Evolutionary conservation across 2,329 filamentous ascomycete genomes (phyloP).

Genomic region (Kalaharituber pfeilii): DNA sequence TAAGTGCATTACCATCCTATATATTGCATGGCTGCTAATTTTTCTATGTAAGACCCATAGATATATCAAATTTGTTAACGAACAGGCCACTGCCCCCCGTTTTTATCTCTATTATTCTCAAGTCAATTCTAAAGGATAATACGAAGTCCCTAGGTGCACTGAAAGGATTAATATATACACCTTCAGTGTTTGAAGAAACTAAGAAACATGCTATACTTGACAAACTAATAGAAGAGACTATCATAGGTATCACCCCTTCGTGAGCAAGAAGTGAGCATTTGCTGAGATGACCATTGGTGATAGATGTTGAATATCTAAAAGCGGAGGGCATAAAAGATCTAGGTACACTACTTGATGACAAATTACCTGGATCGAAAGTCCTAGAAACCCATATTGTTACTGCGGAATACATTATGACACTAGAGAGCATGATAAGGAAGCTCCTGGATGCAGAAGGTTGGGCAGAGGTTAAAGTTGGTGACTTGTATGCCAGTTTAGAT

Average conservation of each 20-base stretch:
- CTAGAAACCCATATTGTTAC: conserved; percentile 14
- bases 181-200: conserved; percentile 10
- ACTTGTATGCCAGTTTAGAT: not conserved
- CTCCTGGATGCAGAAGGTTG: conserved; percentile 12
- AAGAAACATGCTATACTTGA: conserved; percentile 11
- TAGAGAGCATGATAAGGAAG: conserved; percentile 6
- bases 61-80: conserved; percentile 10
- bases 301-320: conserved; percentile 9
- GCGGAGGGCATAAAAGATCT: conserved; percentile 11
- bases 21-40: too few relatives aligned
- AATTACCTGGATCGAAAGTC: conserved; percentile 8
- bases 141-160: not conserved
- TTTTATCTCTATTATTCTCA: not conserved
- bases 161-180: conserved; percentile 9
- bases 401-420: conserved; percentile 8
- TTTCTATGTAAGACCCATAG: conserved; percentile 10
- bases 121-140: not conserved
- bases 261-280: not conserved
- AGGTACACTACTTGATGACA: conserved; percentile 9
- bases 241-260: conserved; percentile 12
- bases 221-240: conserved; percentile 9
- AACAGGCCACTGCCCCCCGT: conserved; percentile 2
- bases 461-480: conserved; percentile 13
- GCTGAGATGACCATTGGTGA: not conserved
- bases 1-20: too few relatives aligned